Base-by-base conservation (phyloP, 805 yeast genomes). In the Kregervanrija pseudodelftensis region DNA sequence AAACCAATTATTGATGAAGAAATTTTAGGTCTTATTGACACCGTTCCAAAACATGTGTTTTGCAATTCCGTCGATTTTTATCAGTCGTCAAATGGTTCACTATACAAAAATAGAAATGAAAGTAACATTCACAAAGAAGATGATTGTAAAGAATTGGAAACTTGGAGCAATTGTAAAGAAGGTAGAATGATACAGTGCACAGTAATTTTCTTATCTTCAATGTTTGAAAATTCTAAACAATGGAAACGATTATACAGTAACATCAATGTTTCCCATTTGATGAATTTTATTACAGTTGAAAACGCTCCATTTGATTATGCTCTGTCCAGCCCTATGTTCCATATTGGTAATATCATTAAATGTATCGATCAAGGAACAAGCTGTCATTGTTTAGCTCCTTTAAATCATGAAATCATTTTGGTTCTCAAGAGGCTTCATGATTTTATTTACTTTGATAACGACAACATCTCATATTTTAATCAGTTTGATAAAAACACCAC, bases 231-330 rank as follows among this genome's bases (percentile, higher is more conserved):
- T 40, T 70, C 72, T 40, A 68, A 75, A 3, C 71, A 73, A 48
- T 70, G 81, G 73, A 60, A 63, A 22, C 68, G 62, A 46, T 55
- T 66, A 41, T 59, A 69, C 12, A 65, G 62, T n/a, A 56, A 57
- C 14, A 55, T 78, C 8, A 53, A 64, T 0, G 65, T 70, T 47
- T 64, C 68, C 10, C 66, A 68, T 11, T 74, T 85, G 70, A 49
- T 79, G 12, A 61, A 68, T 2, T 68, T 77, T 33, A 57, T 82
- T 8, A 67, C 73, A 2, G 54, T 80, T 44, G 63, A 69, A 8
- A 73, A 78, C 43, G 73, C 77, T 2, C 83, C 91, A 0, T 82
- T 70, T 57, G 89, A 84, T 53, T 79, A 72, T 51, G 68, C 74
- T 5, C 64, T 70, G 33, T 77, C 87, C 1, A 73, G 72, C 47